phyloP scores from a whole-genome alignment of 2,329 filamentous ascomycete species.

The Aureobasidium musti region DNA sequence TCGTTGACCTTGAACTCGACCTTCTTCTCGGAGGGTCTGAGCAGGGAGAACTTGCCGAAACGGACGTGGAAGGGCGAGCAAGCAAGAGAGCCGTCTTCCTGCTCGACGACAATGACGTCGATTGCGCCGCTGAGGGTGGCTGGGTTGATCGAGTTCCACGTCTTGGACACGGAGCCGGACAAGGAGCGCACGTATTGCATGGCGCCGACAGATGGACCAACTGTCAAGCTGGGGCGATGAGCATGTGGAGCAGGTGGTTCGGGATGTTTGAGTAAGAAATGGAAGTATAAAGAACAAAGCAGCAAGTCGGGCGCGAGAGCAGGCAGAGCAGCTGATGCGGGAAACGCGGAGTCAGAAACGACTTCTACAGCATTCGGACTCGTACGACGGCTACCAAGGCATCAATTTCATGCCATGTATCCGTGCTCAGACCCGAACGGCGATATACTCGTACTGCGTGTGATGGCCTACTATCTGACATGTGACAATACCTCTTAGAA shows the following conservation, averaged over 20 bases:
- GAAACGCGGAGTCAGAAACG: slow-evolving; percentile 24
- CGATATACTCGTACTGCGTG: background rate
- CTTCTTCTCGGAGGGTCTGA: slow-evolving; percentile 97
- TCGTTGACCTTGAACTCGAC: slow-evolving; percentile 97
- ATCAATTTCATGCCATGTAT: background rate
- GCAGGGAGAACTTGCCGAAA: slow-evolving; percentile 95
- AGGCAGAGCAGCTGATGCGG: slow-evolving; percentile 23
- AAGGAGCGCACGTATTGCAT: slow-evolving; percentile 99
- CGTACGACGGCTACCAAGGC: background rate
- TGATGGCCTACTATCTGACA: background rate
- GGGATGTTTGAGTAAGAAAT: slow-evolving; percentile 19
- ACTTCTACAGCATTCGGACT: background rate
- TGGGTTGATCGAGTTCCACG: slow-evolving; percentile 99
- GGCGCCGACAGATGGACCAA: slow-evolving; percentile 37
- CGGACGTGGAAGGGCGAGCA: slow-evolving; percentile 98
- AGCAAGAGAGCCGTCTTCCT: slow-evolving; percentile 81
- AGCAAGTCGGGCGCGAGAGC: slow-evolving; percentile 4
- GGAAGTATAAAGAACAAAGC: slow-evolving; percentile 22
- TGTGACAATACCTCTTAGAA: background rate
- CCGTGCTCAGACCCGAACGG: background rate
- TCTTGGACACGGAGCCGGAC: slow-evolving; percentile 93
- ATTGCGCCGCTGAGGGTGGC: slow-evolving; percentile 96
- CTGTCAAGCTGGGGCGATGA: background rate
- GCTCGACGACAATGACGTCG: slow-evolving; percentile 97
- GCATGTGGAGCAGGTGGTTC: slow-evolving; percentile 20